Base-by-base conservation (phyloP, 352 stramenopile genomes). In the Aphanomyces euteiches region DNA sequence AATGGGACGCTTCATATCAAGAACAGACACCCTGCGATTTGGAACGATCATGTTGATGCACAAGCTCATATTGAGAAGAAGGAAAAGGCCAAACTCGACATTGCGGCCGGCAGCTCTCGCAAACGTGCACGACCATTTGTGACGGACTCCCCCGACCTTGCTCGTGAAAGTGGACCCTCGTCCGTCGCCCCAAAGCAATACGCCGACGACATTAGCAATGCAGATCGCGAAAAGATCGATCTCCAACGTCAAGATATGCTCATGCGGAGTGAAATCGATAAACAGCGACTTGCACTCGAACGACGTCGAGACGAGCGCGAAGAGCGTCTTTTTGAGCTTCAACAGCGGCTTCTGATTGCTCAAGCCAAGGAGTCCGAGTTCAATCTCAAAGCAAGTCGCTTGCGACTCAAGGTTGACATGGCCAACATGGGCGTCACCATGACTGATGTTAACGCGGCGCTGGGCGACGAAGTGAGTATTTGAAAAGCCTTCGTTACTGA, bases 1-100 rank as follows among this genome's bases (percentile, higher is more conserved):
- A 61, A 61, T 37, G 54, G 54, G 28, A 61, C 54, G 54, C 34
- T 61, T 12, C 54, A 61, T 37, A 61, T 61, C 54, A 61, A 61
- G 54, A 61, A 61, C 37, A 19, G 54, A 2, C 54, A 61, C n/a
- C 54, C 54, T 12, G 13, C 28, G 13, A 37, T 61, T 37, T 61
- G 54, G 54, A 61, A 61, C 54, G 54, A 61, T 37, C 54, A 61
- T n/a, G 54, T 61, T 13, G 54, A 61, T 37, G 54, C 54, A 12
- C 54, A 61, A 17, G 21, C 13, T 10, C 12, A 37, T 10, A 61
- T 61, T 39, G 54, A 61, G 34, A 61, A 61, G 54, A 61, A 61
- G 54, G 54, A 61, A 40, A 61, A 61, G 21, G 34, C 21, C 54
- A 61, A 61, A 37, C 54, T 61, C 19, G 54, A 61, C 8, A 37